Percentiles rank a stretch among this genome's conserved stretches.
Evolutionary conservation across 768 basidiomycete genomes (phyloP).

Genomic region (Hygrophoropsis aurantiaca): DNA sequence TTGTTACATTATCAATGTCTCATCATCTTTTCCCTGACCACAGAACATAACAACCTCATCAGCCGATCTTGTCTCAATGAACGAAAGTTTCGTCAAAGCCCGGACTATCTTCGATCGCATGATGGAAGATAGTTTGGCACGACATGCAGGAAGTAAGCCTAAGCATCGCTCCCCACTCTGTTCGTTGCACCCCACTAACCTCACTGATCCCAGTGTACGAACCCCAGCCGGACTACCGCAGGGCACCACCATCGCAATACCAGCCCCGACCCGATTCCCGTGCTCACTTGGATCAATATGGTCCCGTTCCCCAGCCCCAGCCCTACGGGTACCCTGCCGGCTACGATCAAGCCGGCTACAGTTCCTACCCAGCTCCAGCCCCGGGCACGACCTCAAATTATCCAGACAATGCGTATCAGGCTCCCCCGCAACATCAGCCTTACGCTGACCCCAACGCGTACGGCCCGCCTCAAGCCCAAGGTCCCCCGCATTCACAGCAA

Average conservation of each 20-base stretch:
- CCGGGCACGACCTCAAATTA: conserved; percentile 27
- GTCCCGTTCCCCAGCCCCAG: conserved; percentile 29
- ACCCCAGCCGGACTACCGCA: conserved; percentile 31
- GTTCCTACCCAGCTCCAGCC: conserved; percentile 33
- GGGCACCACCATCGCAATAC: conserved; percentile 21
- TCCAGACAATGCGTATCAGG: conserved; percentile 19
- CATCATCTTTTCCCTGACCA: not conserved
- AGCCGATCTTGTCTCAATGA: conserved; percentile 95
- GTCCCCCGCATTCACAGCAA: conserved; percentile 15
- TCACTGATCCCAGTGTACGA: conserved; percentile 51
- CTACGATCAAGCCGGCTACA: conserved; percentile 47
- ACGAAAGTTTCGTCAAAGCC: conserved; percentile 89
- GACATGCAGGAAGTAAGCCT: conserved; percentile 61
- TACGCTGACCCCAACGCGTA: conserved; percentile 22
- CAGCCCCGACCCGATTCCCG: conserved; percentile 31
- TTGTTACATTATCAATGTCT: conserved; percentile 9
- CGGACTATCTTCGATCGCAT: conserved; percentile 88
- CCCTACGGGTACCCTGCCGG: conserved; percentile 47
- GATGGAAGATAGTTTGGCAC: conserved; percentile 87
- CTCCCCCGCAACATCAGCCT: conserved; percentile 28
- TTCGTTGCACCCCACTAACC: conserved; percentile 6
- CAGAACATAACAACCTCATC: conserved; percentile 1
- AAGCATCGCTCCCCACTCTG: not conserved
- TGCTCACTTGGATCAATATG: conserved; percentile 30
- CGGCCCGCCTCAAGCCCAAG: conserved; percentile 4